Evolutionary conservation across 2,329 filamentous ascomycete genomes (phyloP).

Genomic region (Esteya vermicola): DNA sequence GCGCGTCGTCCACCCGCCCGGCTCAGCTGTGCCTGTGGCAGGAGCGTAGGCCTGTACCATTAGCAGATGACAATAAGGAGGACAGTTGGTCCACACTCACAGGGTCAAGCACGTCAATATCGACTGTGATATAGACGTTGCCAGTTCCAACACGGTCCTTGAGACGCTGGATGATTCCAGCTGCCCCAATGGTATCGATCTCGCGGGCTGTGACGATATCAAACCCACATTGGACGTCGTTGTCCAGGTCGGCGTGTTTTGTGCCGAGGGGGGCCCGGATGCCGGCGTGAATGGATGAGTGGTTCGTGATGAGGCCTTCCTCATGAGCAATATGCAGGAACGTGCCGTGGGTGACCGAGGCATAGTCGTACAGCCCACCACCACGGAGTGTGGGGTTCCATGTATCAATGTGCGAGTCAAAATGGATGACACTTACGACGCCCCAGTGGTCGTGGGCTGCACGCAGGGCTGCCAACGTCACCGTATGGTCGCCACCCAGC

Average conservation of each 20-base stretch:
- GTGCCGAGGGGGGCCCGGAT: slow-evolving; percentile 39
- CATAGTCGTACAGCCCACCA: slow-evolving; percentile 45
- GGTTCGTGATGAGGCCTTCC: slow-evolving; percentile 41
- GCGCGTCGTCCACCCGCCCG: slow-evolving; percentile 67
- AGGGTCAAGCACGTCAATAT: slow-evolving; percentile 72
- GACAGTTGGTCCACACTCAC: slow-evolving; percentile 16
- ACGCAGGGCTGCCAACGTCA: slow-evolving; percentile 47
- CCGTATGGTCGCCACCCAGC: slow-evolving; percentile 12
- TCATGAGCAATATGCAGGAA: slow-evolving; percentile 49
- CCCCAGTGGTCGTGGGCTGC: slow-evolving; percentile 41
- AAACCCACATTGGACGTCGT: slow-evolving; percentile 46
- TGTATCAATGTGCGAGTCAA: slow-evolving; percentile 47
- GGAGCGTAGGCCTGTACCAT: slow-evolving; percentile 1
- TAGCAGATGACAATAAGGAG: background rate
- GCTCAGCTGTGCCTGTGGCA: slow-evolving; percentile 65
- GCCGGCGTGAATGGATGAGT: slow-evolving; percentile 44
- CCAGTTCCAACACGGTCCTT: slow-evolving; percentile 36
- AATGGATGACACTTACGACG: slow-evolving; percentile 42
- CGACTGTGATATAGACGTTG: slow-evolving; percentile 56
- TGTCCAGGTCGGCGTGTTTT: slow-evolving; percentile 34
- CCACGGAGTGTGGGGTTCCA: slow-evolving; percentile 53
- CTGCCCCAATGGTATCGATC: slow-evolving; percentile 54
- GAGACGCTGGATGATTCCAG: slow-evolving; percentile 50
- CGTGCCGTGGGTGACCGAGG: slow-evolving; percentile 47
- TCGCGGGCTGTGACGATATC: slow-evolving; percentile 44